phyloP scores from a whole-genome alignment of 495 filamentous ascomycete species.

The Tetracladium setigerum region DNA sequence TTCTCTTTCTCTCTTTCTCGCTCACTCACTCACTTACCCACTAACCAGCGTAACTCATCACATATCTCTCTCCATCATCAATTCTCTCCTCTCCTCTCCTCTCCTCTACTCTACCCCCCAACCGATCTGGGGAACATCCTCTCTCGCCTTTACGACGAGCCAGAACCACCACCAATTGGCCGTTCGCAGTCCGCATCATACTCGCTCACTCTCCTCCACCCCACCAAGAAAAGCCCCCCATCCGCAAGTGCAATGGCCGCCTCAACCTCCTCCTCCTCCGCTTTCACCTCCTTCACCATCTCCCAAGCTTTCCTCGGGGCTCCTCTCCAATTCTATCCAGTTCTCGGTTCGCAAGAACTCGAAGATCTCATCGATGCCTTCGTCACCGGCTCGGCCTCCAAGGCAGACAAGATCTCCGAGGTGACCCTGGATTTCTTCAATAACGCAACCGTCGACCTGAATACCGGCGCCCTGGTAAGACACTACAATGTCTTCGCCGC shows the following conservation, averaged over 20 bases:
- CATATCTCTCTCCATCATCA: no score
- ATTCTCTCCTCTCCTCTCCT: no score
- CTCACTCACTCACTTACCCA: no score
- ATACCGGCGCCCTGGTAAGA: slow-evolving; percentile 21
- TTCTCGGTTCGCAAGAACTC: slow-evolving; percentile 43
- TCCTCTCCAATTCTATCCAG: slow-evolving; percentile 44
- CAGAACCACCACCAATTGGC: no score
- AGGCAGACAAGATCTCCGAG: slow-evolving; percentile 43
- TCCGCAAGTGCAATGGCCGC: slow-evolving; percentile 25
- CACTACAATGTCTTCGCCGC: slow-evolving; percentile 14
- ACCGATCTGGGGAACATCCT: no score
- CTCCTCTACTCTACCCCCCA: no score
- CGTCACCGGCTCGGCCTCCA: slow-evolving; percentile 38
- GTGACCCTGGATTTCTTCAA: slow-evolving; percentile 48
- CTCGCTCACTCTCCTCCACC: background rate
- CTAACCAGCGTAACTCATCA: no score
- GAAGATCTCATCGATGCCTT: slow-evolving; percentile 45
- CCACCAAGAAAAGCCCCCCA: background rate
- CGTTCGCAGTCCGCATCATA: no score
- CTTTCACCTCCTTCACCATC: slow-evolving; percentile 26
- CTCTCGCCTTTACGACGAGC: no score
- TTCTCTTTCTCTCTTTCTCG: no score
- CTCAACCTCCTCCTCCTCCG: slow-evolving; percentile 39
- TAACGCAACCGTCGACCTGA: slow-evolving; percentile 30
- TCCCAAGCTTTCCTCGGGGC: slow-evolving; percentile 38